Percentiles rank a stretch among this genome's conserved stretches.
phyloP scores from a whole-genome alignment of 2,329 filamentous ascomycete species.

The Sarocladium brachiariae region DNA sequence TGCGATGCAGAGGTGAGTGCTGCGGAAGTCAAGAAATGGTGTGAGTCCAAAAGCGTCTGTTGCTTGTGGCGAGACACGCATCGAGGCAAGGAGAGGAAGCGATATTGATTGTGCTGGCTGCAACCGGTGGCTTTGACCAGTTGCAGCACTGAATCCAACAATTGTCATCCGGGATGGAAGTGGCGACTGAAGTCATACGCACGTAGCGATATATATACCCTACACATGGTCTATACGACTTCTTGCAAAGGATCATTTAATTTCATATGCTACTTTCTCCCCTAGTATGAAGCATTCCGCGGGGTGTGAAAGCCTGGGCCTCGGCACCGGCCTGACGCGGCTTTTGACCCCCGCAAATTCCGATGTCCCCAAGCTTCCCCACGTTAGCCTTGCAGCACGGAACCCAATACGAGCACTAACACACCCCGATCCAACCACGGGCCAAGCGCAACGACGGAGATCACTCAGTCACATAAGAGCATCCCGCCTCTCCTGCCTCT shows the following conservation, averaged over 20 bases:
- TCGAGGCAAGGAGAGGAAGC: constrained; percentile 46
- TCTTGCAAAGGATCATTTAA: too few relatives aligned
- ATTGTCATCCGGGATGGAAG: too few relatives aligned
- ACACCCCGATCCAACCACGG: background rate
- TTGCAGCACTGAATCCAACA: too few relatives aligned
- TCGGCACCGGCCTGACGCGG: background rate
- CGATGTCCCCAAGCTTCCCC: background rate
- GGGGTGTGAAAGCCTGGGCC: background rate
- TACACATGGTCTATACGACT: too few relatives aligned
- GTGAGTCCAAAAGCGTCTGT: constrained; percentile 78
- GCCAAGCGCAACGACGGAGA: background rate
- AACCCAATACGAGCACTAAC: background rate
- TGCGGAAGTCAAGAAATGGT: constrained; percentile 77
- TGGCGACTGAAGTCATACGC: too few relatives aligned
- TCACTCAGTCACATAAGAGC: background rate
- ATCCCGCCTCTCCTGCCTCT: background rate
- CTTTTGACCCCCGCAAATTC: background rate
- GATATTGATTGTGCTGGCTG: constrained; percentile 26
- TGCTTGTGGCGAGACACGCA: constrained; percentile 63
- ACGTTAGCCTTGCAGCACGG: background rate
- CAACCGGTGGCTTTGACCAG: too few relatives aligned
- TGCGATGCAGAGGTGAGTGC: constrained; percentile 59
- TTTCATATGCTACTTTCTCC: background rate
- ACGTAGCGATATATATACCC: too few relatives aligned
- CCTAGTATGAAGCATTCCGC: background rate